Evolutionary conservation across 345 rosid species (phyloP).

Genomic region (Excoecaria agallocha): DNA sequence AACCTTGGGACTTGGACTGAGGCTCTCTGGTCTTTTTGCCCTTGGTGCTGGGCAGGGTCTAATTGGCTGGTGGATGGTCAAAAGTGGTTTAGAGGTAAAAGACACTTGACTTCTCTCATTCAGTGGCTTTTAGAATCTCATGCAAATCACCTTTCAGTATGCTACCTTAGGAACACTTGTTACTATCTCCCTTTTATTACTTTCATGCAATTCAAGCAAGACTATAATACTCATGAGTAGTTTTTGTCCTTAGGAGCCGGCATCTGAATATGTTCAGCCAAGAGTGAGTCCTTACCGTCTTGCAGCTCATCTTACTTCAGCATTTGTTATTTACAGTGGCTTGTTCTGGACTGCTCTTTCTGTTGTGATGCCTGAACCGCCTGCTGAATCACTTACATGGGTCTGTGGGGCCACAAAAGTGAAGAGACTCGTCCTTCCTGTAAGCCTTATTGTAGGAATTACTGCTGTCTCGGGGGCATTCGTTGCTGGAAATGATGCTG

Average conservation of each 20-base stretch:
- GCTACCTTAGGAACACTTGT: not conserved
- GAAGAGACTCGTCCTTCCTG: slow-evolving; percentile 76
- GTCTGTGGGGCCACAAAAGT: slow-evolving; percentile 83
- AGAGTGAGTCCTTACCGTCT: slow-evolving; percentile 95
- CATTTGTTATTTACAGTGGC: slow-evolving; percentile 83
- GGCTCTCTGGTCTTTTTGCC: slow-evolving; percentile 75
- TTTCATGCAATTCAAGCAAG: not conserved
- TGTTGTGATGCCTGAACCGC: slow-evolving; percentile 94
- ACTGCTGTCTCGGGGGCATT: slow-evolving; percentile 95
- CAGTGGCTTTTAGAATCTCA: not conserved
- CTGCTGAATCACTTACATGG: slow-evolving; percentile 78
- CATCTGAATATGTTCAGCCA: slow-evolving; percentile 79
- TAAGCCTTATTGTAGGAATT: slow-evolving; percentile 70
- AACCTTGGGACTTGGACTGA: slow-evolving; percentile 68
- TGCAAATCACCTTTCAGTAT: not conserved
- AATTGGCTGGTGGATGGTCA: slow-evolving; percentile 99
- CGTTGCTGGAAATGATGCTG: slow-evolving; percentile 99
- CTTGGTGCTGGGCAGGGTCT: slow-evolving; percentile 99
- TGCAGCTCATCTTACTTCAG: slow-evolving; percentile 93
- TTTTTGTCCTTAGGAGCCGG: slow-evolving; percentile 63
- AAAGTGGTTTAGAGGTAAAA: slow-evolving; percentile 86
- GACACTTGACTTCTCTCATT: not conserved
- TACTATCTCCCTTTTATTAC: not conserved
- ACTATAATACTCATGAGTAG: slow-evolving; percentile 14
- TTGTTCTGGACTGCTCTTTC: slow-evolving; percentile 95